Evolutionary conservation across 305 asterid genomes (phyloP).

Genomic region (Fraxinus ornus): DNA sequence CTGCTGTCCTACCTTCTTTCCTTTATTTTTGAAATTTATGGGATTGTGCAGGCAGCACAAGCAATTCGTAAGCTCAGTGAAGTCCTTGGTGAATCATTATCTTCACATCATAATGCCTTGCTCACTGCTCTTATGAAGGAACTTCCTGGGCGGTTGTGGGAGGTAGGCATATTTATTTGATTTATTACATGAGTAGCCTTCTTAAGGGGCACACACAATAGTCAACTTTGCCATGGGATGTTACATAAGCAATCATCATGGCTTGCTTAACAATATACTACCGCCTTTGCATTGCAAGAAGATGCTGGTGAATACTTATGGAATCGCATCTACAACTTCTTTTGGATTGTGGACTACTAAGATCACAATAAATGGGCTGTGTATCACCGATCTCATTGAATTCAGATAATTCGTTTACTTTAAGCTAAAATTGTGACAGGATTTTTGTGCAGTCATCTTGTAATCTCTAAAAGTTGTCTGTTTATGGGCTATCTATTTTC

Average conservation of each 20-base stretch:
- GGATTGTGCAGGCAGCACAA: slow-evolving; percentile 74
- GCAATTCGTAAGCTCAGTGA: slow-evolving; percentile 83
- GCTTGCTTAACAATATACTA: slow-evolving; percentile 1
- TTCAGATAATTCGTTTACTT: background rate
- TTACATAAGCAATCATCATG: slow-evolving; percentile 14
- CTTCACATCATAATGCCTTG: slow-evolving; percentile 70
- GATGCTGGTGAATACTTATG: background rate
- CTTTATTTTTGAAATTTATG: slow-evolving; percentile 20
- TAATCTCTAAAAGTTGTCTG: slow-evolving; percentile 15
- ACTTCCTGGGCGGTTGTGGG: slow-evolving; percentile 97
- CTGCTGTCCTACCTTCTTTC: slow-evolving; percentile 14
- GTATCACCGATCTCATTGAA: background rate
- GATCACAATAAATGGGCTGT: background rate
- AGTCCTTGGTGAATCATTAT: slow-evolving; percentile 78
- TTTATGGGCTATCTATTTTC: background rate
- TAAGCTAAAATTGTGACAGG: background rate
- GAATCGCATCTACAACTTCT: background rate
- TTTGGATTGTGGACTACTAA: background rate
- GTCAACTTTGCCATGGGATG: background rate
- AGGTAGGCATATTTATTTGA: slow-evolving; percentile 49
- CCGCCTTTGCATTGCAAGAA: background rate
- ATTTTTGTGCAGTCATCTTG: background rate
- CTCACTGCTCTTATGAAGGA: slow-evolving; percentile 84
- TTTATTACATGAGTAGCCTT: background rate
- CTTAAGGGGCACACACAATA: background rate